phyloP scores from a whole-genome alignment of 2,329 filamentous ascomycete genomes.

The Cryphonectria japonica region DNA sequence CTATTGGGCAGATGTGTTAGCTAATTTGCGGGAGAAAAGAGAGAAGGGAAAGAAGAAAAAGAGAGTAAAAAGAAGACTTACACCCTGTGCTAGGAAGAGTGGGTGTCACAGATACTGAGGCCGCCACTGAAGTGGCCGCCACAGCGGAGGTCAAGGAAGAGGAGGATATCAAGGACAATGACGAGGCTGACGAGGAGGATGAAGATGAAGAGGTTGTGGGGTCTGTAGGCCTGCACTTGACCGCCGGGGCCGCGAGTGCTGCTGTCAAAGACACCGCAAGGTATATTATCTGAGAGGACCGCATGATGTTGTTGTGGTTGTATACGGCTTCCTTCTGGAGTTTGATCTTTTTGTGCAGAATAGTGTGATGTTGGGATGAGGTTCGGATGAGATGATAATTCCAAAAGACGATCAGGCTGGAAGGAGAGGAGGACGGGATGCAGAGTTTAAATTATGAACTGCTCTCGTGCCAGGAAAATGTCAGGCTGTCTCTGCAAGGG shows the following conservation, averaged over 20 bases:
- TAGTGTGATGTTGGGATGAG: not conserved
- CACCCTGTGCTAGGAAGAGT: constrained; percentile 46
- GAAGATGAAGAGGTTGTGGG: not conserved
- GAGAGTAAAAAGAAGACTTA: constrained; percentile 32
- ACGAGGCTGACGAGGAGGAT: not conserved
- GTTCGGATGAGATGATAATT: not conserved
- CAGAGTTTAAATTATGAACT: not conserved
- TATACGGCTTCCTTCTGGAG: not conserved
- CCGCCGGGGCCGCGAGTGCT: constrained; percentile 25
- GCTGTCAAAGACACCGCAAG: constrained; percentile 20
- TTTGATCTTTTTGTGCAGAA: not conserved
- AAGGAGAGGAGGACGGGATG: not conserved
- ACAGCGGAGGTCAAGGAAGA: not conserved
- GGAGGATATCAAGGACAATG: not conserved
- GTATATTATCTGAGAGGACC: constrained; percentile 16
- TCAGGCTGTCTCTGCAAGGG: not conserved
- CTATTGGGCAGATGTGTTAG: not conserved
- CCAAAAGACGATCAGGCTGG: not conserved
- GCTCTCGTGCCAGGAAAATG: not conserved
- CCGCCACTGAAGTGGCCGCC: too few species aligned
- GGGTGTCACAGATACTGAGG: constrained; percentile 31
- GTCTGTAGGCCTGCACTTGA: constrained; percentile 19
- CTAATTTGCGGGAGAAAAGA: not conserved
- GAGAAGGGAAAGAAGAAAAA: not conserved
- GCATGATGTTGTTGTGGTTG: constrained; percentile 16